phyloP scores from a whole-genome alignment of 2,329 filamentous ascomycete genomes.

The Akanthomyces dipterigenus region DNA sequence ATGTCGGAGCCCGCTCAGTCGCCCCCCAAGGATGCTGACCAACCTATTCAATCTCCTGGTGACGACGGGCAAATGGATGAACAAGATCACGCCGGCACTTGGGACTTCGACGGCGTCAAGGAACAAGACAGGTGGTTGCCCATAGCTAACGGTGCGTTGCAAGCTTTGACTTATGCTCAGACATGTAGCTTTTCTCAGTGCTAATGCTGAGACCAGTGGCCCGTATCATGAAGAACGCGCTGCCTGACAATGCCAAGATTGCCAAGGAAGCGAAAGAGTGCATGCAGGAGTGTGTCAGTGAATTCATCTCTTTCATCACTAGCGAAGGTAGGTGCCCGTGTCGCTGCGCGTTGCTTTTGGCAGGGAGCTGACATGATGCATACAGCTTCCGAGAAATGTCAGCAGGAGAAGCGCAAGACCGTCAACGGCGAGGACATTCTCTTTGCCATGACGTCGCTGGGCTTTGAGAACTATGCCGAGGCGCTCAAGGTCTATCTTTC shows the following conservation, averaged over 20 bases:
- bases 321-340: constrained; percentile 71
- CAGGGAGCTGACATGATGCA: constrained; percentile 2
- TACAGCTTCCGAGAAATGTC: constrained; percentile 94
- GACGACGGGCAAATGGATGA: constrained; percentile 94
- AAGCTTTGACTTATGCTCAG: background rate
- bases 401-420: constrained; percentile 98
- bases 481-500: constrained; percentile 96
- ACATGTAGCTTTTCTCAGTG: background rate
- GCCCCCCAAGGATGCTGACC: constrained; percentile 92
- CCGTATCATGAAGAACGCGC: constrained; percentile 96
- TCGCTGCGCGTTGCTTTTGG: constrained; percentile 5
- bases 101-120: constrained; percentile 93
- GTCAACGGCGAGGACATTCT: constrained; percentile 98
- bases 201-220: constrained; percentile 67
- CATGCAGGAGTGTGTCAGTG: constrained; percentile 99
- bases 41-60: constrained; percentile 85
- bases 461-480: constrained; percentile 98
- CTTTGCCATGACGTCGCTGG: constrained; percentile 97
- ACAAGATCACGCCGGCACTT: constrained; percentile 68
- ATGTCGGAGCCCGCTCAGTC: constrained; percentile 84
- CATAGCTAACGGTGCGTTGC: constrained; percentile 97
- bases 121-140: constrained; percentile 99
- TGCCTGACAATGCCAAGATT: constrained; percentile 98
- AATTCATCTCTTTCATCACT: constrained; percentile 99
- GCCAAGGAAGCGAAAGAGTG: constrained; percentile 99